Evolutionary conservation across 2,329 filamentous ascomycete genomes (phyloP).

Genomic region (Bertia moriformis): DNA sequence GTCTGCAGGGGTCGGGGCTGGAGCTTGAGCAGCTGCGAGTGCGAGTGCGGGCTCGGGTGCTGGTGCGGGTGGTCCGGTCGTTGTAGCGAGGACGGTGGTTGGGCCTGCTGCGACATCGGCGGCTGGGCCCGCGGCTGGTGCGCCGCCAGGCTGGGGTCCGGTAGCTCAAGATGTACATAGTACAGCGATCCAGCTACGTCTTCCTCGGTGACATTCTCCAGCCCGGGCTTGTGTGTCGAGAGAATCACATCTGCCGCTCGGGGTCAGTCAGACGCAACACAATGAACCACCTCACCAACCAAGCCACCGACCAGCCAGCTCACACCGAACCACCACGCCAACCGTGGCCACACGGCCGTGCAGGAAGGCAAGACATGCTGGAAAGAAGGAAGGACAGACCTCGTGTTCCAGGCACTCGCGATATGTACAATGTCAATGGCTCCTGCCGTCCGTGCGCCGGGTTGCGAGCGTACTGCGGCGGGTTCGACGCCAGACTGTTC

Average conservation of each 20-base stretch:
- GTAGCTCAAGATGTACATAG: slow-evolving; percentile 68
- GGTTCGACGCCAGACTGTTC: slow-evolving; percentile 69
- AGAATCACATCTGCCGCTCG: slow-evolving; percentile 64
- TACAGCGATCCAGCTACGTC: slow-evolving; percentile 82
- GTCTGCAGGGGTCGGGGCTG: no score
- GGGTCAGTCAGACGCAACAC: slow-evolving; percentile 4
- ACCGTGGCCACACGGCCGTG: background rate
- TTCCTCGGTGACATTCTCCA: slow-evolving; percentile 75
- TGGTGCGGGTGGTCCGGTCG: background rate
- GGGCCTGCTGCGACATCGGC: no score
- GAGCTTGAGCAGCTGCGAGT: no score
- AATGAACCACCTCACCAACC: no score
- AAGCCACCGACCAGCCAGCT: no score
- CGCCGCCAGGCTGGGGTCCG: no score
- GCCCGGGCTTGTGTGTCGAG: slow-evolving; percentile 74
- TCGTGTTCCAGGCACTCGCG: slow-evolving; percentile 78
- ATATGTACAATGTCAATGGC: slow-evolving; percentile 76
- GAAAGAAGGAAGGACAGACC: slow-evolving; percentile 33
- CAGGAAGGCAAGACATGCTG: no score
- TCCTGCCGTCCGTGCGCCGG: slow-evolving; percentile 55
- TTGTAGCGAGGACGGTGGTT: background rate
- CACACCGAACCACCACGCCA: background rate
- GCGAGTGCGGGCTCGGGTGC: background rate
- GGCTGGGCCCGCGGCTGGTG: no score
- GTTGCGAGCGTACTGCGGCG: slow-evolving; percentile 71